These are phyloP conservation scores for Hermanozyma aechmeae DNA, from an alignment of 805 yeast species.

Conservation along the genomic window DNA sequence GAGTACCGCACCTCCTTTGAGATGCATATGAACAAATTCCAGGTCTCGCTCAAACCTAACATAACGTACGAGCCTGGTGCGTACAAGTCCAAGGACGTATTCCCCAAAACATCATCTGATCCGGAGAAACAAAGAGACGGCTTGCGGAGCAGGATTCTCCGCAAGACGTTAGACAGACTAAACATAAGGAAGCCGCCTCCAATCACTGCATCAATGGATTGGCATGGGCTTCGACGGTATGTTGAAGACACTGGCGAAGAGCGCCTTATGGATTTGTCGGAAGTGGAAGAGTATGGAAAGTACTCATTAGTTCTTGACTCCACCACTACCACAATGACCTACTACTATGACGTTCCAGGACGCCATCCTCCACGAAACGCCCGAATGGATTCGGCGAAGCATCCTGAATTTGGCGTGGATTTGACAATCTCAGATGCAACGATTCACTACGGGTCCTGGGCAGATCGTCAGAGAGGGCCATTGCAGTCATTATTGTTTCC, in stretches of 20 bases:
- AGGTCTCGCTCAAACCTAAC: constrained; percentile 60
- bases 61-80: constrained; percentile 47
- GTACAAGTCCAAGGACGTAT: too few species aligned
- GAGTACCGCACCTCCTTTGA: constrained; percentile 38
- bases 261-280: constrained; percentile 24
- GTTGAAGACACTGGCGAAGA: constrained; percentile 28
- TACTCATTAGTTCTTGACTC: constrained; percentile 63
- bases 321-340: constrained; percentile 41
- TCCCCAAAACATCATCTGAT: too few species aligned
- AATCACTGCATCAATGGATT: constrained; percentile 13
- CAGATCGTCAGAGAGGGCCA: constrained; percentile 71
- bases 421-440: constrained; percentile 51
- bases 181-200: background rate
- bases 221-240: constrained; percentile 79
- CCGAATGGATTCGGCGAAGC: background rate
- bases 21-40: constrained; percentile 41
- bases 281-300: constrained; percentile 66
- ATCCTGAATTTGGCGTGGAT: constrained; percentile 45
- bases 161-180: background rate
- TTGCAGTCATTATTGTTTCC: constrained; percentile 67
- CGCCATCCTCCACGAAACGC: constrained; percentile 3
- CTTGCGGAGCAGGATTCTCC: too few species aligned
- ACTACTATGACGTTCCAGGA: constrained; percentile 72
- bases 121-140: too few species aligned
- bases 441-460: constrained; percentile 90